These are phyloP conservation scores for Phialophora expanda DNA, from an alignment of 2,329 filamentous ascomycete species.

Conservation along the genomic window DNA sequence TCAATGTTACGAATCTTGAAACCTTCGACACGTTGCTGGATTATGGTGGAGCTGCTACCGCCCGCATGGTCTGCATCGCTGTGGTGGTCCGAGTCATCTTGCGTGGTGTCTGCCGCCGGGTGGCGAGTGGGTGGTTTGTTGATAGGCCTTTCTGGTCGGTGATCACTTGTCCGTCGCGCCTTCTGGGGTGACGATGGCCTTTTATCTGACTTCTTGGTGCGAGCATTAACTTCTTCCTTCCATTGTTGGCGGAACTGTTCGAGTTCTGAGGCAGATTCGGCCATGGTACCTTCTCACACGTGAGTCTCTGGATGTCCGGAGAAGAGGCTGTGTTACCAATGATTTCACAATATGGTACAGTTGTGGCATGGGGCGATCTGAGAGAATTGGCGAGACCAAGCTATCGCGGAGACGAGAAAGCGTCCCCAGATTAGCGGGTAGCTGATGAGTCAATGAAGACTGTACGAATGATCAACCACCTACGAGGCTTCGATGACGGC, in stretches of 20 bases:
- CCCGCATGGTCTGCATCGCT: constrained; percentile 42
- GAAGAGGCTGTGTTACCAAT: neutral
- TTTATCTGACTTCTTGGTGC: constrained; percentile 40
- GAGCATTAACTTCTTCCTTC: constrained; percentile 75
- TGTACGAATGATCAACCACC: neutral
- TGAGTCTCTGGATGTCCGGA: neutral
- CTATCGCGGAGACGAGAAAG: neutral
- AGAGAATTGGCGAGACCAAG: neutral
- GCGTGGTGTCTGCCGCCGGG: constrained; percentile 47
- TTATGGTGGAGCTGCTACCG: constrained; percentile 27
- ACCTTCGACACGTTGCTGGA: constrained; percentile 46
- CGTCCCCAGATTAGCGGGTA: neutral
- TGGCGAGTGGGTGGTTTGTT: constrained; percentile 50
- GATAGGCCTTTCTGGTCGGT: constrained; percentile 37
- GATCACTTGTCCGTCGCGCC: constrained; percentile 29
- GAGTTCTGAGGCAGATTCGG: constrained; percentile 51
- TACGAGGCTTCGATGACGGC: constrained; percentile 2
- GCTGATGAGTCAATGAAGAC: constrained; percentile 5
- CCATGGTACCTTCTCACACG: constrained; percentile 16
- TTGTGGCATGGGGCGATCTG: neutral
- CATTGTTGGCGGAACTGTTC: constrained; percentile 86
- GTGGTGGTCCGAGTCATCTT: constrained; percentile 45
- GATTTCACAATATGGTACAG: neutral
- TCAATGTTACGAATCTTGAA: constrained; percentile 45
- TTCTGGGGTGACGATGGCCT: constrained; percentile 20